A percentile compares a stretch with the other conserved stretches of the same genome.
These are phyloP conservation scores for Pleurotus eryngii DNA, from an alignment of 768 basidiomycete species.

Conservation along the genomic window DNA sequence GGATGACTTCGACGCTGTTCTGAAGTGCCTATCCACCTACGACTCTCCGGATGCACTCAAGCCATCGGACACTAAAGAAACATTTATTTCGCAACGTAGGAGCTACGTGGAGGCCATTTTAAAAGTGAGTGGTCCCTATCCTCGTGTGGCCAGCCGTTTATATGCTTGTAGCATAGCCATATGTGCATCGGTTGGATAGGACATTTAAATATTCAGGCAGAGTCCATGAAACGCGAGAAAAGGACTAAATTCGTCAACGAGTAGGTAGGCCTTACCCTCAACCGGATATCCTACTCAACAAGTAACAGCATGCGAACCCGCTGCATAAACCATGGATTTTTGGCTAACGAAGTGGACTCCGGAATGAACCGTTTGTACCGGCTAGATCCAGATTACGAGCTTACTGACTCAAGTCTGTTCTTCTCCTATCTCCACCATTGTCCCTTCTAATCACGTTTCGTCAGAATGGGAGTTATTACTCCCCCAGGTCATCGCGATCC, in stretches of 20 bases:
- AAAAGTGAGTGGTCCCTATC: neutral
- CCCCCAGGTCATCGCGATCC: neutral
- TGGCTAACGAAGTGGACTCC: neutral
- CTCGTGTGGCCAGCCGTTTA: neutral
- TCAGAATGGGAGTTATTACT: constrained; percentile 2
- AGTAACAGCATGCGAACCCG: neutral
- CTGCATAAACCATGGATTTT: neutral
- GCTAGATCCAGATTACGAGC: constrained; percentile 3
- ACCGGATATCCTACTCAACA: no score
- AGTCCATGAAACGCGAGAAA: constrained; percentile 1
- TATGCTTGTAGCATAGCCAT: neutral
- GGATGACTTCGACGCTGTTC: neutral
- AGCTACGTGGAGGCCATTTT: neutral
- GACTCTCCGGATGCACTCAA: no score
- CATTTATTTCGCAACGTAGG: neutral
- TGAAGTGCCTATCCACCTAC: neutral
- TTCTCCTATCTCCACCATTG: neutral
- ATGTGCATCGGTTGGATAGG: constrained; percentile 3
- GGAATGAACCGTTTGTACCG: constrained; percentile 1
- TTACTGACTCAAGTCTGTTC: neutral
- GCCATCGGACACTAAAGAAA: neutral
- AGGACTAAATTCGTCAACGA: constrained; percentile 5
- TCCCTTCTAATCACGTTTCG: neutral
- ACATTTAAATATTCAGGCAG: constrained; percentile 1
- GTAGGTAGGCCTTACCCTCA: neutral